Evolutionary conservation across 2,329 filamentous ascomycete species (phyloP), one percentile per base, ranked within the genome.

Genomic region (Aspergillus transmontanensis): DNA sequence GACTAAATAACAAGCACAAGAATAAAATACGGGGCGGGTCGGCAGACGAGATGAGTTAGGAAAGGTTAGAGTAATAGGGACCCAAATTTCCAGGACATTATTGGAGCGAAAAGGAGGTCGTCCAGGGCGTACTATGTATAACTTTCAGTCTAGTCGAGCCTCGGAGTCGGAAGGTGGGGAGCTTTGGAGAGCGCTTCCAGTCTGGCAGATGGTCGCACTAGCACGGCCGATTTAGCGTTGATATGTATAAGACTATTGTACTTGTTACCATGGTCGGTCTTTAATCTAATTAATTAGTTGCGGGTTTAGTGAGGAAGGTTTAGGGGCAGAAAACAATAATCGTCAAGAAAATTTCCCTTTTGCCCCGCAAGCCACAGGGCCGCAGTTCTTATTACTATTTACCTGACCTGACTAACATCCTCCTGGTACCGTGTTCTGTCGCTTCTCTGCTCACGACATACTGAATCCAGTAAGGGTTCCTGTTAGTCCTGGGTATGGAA

Each of bases 111-210:
- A 62, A 60, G 64, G 59, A 60, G 54, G 48, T 21, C 12, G 48
- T 51, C 45, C 28, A 51, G 51, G 36, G 43, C 57, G 39, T 56
- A 56, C 57, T 51, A 51, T 51, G 45, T 48, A 48, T 48, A 48
- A 48, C 45, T 48, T 59, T 55, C 60, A 54, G 58, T 57, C 59
- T 66, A 62, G 65, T 67, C 66, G 55, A 69, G 59, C 56, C 62
- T 69, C 66, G 66, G 64, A 69, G 61, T 66, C 64, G 67, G 67
- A 66, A 66, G 64, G 67, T 69, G 67, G 66, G 48, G 66, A 67
- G 65, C 62, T 64, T 63, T 53, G 56, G 21, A 61, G 57, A 46
- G 50, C 36, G 43, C n/a, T 53, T 51, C 59, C 23, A 55, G 30
- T 46, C 36, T 34, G 34, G 28, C 34, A 57, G 53, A 51, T 51